A percentile compares a stretch with the other conserved stretches of the same genome.
Evolutionary conservation across 2,329 filamentous ascomycete genomes (phyloP).

Genomic region (Huntiella decipiens): DNA sequence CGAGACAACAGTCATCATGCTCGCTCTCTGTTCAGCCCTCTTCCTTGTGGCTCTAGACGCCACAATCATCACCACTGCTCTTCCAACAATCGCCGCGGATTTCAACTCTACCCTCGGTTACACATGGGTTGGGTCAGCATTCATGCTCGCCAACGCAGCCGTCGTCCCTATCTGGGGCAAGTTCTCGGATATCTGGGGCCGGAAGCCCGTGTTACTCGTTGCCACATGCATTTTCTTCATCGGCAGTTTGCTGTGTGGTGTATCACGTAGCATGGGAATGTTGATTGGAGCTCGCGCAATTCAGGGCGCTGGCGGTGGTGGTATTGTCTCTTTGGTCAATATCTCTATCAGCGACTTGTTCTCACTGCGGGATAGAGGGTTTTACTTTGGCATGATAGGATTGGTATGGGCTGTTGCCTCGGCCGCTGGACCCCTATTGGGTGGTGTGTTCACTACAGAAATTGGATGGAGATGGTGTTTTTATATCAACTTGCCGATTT

Average conservation of each 20-base stretch:
- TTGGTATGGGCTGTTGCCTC: constrained; percentile 45
- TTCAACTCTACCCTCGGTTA: constrained; percentile 51
- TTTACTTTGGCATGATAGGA: constrained; percentile 34
- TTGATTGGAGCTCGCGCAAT: constrained; percentile 35
- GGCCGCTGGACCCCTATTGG: constrained; percentile 46
- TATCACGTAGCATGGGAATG: constrained; percentile 30
- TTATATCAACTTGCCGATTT: constrained; percentile 41
- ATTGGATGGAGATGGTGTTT: constrained; percentile 54
- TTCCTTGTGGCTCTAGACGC: constrained; percentile 37
- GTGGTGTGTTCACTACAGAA: constrained; percentile 46
- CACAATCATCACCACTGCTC: constrained; percentile 47
- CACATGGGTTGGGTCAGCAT: constrained; percentile 60
- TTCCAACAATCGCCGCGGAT: constrained; percentile 44
- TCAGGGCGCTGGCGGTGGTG: constrained; percentile 38
- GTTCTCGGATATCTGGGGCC: constrained; percentile 38
- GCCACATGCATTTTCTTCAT: constrained; percentile 34
- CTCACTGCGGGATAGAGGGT: constrained; percentile 29
- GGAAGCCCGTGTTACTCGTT: constrained; percentile 32
- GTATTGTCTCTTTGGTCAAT: constrained; percentile 39
- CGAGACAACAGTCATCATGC: constrained; percentile 23
- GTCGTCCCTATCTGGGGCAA: constrained; percentile 53
- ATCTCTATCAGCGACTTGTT: constrained; percentile 38
- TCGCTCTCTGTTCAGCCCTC: constrained; percentile 24
- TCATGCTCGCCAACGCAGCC: constrained; percentile 49
- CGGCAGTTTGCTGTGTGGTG: constrained; percentile 34